Conservation (phyloP, 805 yeast genomes). For the Citeromyces matritensis region DNA sequence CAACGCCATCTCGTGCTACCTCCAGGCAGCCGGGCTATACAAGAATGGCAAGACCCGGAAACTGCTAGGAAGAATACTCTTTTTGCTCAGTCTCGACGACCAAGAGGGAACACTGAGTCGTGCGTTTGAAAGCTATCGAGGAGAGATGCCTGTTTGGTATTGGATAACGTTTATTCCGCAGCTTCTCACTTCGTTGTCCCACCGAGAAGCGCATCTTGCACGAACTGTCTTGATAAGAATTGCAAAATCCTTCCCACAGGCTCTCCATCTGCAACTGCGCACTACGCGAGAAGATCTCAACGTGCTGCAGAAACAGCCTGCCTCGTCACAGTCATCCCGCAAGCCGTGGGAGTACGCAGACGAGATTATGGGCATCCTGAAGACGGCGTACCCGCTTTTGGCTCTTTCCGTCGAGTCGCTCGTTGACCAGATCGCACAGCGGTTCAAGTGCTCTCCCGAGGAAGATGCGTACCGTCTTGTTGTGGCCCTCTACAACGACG, state of each 20-base stretch:
- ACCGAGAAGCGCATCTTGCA: constrained; percentile 80
- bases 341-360: constrained; percentile 91
- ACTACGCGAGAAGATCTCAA: constrained; percentile 92
- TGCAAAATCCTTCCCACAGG: constrained; percentile 96
- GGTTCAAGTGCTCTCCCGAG: constrained; percentile 88
- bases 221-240: constrained; percentile 79
- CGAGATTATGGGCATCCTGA: constrained; percentile 87
- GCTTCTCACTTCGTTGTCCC: constrained; percentile 75
- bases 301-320: constrained; percentile 66
- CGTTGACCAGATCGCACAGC: constrained; percentile 87
- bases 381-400: constrained; percentile 89
- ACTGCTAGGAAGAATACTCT: constrained; percentile 73
- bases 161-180: constrained; percentile 98
- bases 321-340: constrained; percentile 13
- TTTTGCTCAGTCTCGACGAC: constrained; percentile 91
- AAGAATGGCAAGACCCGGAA: constrained; percentile 86
- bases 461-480: constrained; percentile 93
- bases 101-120: constrained; percentile 62
- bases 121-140: constrained; percentile 84
- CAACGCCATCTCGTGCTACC: constrained; percentile 88
- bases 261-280: constrained; percentile 87
- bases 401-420: constrained; percentile 88
- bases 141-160: constrained; percentile 98
- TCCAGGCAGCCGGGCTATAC: constrained; percentile 95
- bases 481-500: constrained; percentile 86